These are phyloP conservation scores for Coemansia pectinata DNA, from an alignment of 192 early-diverging fungal genomes.

Conservation along the genomic window DNA sequence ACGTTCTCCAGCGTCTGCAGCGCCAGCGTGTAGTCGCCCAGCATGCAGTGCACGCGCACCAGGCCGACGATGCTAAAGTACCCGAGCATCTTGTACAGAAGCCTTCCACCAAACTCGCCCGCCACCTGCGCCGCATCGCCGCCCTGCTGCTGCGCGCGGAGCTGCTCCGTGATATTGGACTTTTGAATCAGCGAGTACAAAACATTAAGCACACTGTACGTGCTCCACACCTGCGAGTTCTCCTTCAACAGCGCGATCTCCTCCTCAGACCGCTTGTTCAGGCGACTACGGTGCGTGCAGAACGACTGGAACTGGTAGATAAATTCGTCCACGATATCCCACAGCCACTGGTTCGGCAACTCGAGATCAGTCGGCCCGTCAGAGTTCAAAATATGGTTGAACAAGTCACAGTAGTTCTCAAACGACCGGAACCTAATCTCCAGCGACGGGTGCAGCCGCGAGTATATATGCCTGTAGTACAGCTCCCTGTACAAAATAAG, in stretches of 20 bases:
- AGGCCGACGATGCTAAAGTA: slow-evolving; percentile 95
- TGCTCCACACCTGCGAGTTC: slow-evolving; percentile 91
- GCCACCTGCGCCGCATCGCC: slow-evolving; percentile 86
- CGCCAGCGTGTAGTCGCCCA: slow-evolving; percentile 94
- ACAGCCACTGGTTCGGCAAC: slow-evolving; percentile 97
- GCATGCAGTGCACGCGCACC: slow-evolving; percentile 90
- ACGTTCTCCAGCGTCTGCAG: slow-evolving; percentile 96
- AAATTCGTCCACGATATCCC: slow-evolving; percentile 99
- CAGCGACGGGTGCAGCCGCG: slow-evolving; percentile 83
- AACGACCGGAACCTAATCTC: slow-evolving; percentile 92
- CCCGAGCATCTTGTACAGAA: slow-evolving; percentile 95
- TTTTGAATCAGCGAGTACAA: slow-evolving; percentile 96
- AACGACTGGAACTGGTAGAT: slow-evolving; percentile 99
- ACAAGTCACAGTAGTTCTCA: slow-evolving; percentile 95
- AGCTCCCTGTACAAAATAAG: slow-evolving; percentile 94
- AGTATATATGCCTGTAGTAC: slow-evolving; percentile 96
- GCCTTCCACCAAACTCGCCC: slow-evolving; percentile 83
- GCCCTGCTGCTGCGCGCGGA: slow-evolving; percentile 84
- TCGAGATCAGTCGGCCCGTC: slow-evolving; percentile 86
- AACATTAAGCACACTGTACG: slow-evolving; percentile 94
- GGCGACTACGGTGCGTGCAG: slow-evolving; percentile 89
- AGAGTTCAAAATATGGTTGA: slow-evolving; percentile 90
- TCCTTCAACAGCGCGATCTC: slow-evolving; percentile 82
- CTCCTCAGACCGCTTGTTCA: slow-evolving; percentile 75
- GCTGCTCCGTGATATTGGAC: slow-evolving; percentile 91